Base-by-base conservation (phyloP, 441 rosid genomes). In the Corymbia calophylla region DNA sequence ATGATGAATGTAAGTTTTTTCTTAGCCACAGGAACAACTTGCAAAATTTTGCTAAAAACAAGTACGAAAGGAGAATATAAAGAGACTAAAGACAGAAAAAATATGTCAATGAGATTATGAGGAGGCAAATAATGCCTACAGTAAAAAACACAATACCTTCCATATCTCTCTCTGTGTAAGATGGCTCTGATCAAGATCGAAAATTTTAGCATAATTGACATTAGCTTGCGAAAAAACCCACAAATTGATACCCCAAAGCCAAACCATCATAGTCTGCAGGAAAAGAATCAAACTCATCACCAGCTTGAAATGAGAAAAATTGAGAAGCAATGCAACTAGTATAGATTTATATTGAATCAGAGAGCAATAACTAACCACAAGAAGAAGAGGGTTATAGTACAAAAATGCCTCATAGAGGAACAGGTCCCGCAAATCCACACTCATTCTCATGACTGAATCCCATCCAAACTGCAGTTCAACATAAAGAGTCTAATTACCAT, bases 201-300 rank as follows among this genome's bases (percentile, higher is more conserved):
- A 98, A 86, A 97, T 93, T 87, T 94, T 94, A 82, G 95, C 95
- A 91, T 97, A 98, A 90, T 93, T 96, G 86, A 98, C 93, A 88
- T 94, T 97, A 56, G 98, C 94, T 93, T 95, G 97, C 25, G 97
- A 87, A 91, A 98, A 98, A 73, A 96, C 96, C 99, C 97, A 97
- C 89, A 96, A 90, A 88, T 96, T 97, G 81, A 97, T 92, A 91
- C 99, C 99, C 99, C 99, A 98, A 54, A 98, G 96, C 99, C 99
- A 98, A 86, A 97, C 99, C 98, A 96, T 95, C 96, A 95, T 90
- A 55, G 99, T 97, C 99, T 98, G 95, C 88, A 93, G 88, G 25
- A 86, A 53, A 87, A 91, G 51, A 86, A 90, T 44, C 31, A 87
- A 86, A 82, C 14, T 86, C 81, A 39, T 87, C 86, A 53, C 80